Evolutionary conservation across 2,329 filamentous ascomycete species (phyloP), one percentile per base, ranked within the genome.

Genomic region (Colletotrichum camelliae): DNA sequence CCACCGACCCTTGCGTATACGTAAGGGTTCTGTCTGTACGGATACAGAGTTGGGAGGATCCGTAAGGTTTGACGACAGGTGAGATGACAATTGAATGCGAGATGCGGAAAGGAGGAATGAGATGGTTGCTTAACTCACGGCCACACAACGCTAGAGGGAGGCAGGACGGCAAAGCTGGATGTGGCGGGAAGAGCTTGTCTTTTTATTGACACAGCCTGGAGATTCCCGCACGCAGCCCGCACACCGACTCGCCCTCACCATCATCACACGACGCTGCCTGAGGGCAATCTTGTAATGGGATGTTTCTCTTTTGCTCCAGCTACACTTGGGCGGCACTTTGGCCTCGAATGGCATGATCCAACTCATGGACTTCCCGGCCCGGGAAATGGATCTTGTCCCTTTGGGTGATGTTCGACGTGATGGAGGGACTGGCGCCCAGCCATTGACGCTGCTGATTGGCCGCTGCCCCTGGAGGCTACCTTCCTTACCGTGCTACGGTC

Each of bases 31-130:
- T 52, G 43, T 52, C 43, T 35, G 15, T 21, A 62, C 16, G 57
- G 27, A 29, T 13, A 29, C 27, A 60, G 57, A n/a, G 55, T 27
- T 52, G 43, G 43, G 43, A 52, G 43, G 43, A 52, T 52, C n/a
- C 43, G 55, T 35, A 70, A 33, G 39, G 35, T 72, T 65, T 60
- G 72, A 27, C 18, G 60, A 39, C 66, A 60, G 72, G 31, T 64
- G 69, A 67, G 57, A 75, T 55, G 55, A 62, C 61, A 33, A 67
- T 75, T 52, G 60, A 71, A 65, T 27, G 52, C 69, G 48, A 62
- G 27, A 62, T 52, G 31, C 24, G 35, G 21, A 64, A 75, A 52
- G 39, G 31, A 18, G 39, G 68, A 66, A 57, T 64, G 60, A 57
- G 33, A 55, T 21, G 35, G 69, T 62, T 62, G 55, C 39, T 62